Evolutionary conservation across 257 asterid species (phyloP).

Genomic region (Catharanthus roseus): DNA sequence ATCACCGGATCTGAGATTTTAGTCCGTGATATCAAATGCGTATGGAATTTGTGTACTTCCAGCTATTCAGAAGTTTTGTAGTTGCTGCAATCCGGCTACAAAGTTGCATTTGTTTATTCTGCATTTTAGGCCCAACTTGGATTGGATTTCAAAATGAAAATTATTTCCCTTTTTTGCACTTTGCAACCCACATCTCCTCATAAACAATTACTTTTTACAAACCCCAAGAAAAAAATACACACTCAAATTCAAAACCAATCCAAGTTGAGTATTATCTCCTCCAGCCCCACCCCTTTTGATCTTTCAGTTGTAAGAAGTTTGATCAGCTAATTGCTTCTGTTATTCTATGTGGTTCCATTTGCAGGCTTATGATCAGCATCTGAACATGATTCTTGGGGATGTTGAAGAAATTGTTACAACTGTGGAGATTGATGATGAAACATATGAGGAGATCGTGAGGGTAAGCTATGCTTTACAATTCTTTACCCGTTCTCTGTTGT

Average conservation of each 20-base stretch:
- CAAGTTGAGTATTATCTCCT: no score
- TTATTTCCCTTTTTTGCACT: no score
- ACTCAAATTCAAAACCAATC: no score
- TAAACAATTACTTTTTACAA: no score
- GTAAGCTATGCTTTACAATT: constrained; percentile 32
- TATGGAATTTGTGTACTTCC: not conserved
- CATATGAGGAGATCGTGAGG: constrained; percentile 96
- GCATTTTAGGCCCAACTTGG: not conserved
- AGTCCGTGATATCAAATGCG: not conserved
- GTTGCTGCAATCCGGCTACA: not conserved
- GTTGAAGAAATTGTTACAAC: constrained; percentile 92
- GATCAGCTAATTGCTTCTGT: not conserved
- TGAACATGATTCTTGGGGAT: constrained; percentile 97
- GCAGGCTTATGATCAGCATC: constrained; percentile 99
- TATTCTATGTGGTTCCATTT: constrained; percentile 4
- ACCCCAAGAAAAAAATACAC: no score
- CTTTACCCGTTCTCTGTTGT: not conserved
- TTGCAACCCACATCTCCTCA: no score
- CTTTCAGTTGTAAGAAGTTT: not conserved
- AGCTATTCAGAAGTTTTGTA: not conserved
- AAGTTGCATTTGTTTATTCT: not conserved
- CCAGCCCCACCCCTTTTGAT: no score
- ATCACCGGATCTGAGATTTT: not conserved
- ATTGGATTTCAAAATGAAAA: no score
- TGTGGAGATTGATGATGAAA: constrained; percentile 94